Base-by-base conservation (phyloP, 2,329 filamentous ascomycete species). In the Fusarium solani-melongenae region DNA sequence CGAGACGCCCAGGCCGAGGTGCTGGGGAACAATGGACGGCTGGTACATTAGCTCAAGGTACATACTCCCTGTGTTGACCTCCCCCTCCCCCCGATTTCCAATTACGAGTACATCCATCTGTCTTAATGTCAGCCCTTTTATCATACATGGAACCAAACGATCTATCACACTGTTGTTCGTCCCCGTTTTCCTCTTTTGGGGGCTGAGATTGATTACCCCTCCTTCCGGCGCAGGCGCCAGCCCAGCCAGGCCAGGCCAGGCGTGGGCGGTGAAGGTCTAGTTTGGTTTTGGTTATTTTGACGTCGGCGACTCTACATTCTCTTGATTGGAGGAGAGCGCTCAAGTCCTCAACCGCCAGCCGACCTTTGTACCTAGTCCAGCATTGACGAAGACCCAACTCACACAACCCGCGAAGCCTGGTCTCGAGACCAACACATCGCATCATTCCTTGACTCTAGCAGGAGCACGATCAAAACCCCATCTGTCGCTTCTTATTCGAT, bases 261-360 rank as follows among this genome's bases (percentile, higher is more conserved):
- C 70, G 69, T 55, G 69, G 74, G 76, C 76, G 76, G 76, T 78
- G 76, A 78, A 76, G 68, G 69, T 49, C 63, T 65, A 63, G 67
- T 60, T 51, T 73, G 73, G 64, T 67, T 69, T 55, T 71, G 49
- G 41, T 56, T 64, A 70, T 71, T 77, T 75, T 64, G 65, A 77
- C 66, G 46, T 76, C 41, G 59, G 70, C 72, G 63, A 72, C 56
- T 67, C 63, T 69, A 55, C 69, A 62, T 62, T 56, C 46, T 38
- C 73, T 71, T 78, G 76, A 78, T 78, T 78, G 76, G 77, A 77
- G 69, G 62, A 69, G 68, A 72, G 67, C 62, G 55, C 67, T 64
- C 61, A 64, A 70, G 53, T 67, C 56, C 62, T 77, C 74, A 72
- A 68, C 72, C 70, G 34, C 34, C 34, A 36, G 65, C 72, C 69